A percentile compares a stretch with the other conserved stretches of the same genome.
Conservation (phyloP, 805 yeast genomes). For the Hanseniaspora thailandica region DNA sequence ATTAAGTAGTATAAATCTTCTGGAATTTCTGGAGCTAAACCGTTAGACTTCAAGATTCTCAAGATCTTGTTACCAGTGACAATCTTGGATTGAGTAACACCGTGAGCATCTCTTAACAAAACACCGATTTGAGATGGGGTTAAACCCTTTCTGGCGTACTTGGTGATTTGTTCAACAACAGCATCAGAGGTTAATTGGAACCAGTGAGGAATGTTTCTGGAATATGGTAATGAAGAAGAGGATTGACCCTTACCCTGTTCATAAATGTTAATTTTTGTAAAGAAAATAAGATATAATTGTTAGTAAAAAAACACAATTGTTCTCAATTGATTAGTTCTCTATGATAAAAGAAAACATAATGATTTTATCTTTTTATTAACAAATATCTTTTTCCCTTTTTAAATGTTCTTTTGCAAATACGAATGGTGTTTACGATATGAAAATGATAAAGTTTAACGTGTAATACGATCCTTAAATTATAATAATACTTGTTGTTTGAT, state of each 20-base stretch:
- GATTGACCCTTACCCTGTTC: slow-evolving; percentile 96
- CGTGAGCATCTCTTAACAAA: slow-evolving; percentile 98
- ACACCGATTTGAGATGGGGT: slow-evolving; percentile 99
- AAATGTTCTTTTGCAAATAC: neutral
- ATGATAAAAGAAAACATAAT: neutral
- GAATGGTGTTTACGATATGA: neutral
- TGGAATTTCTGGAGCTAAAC: slow-evolving; percentile 99
- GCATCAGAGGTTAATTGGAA: slow-evolving; percentile 92
- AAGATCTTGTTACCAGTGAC: slow-evolving; percentile 98
- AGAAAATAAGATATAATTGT: slow-evolving; percentile 3
- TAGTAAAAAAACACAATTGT: slow-evolving; percentile 13
- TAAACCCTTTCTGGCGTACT: slow-evolving; percentile 99
- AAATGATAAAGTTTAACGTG: neutral
- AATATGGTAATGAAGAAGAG: slow-evolving; percentile 97
- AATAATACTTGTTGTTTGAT: neutral
- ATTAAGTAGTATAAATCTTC: slow-evolving; percentile 98
- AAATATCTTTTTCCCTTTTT: neutral
- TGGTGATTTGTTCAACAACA: slow-evolving; percentile 95
- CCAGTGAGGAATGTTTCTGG: slow-evolving; percentile 98
- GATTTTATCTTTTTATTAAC: neutral
- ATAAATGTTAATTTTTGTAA: slow-evolving; percentile 17
- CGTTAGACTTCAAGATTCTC: slow-evolving; percentile 98
- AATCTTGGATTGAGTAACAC: slow-evolving; percentile 94
- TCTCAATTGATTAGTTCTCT: slow-evolving; percentile 4
- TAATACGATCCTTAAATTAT: neutral